Conservation (phyloP, 2,329 filamentous ascomycete species). For the Botrytis porri region DNA sequence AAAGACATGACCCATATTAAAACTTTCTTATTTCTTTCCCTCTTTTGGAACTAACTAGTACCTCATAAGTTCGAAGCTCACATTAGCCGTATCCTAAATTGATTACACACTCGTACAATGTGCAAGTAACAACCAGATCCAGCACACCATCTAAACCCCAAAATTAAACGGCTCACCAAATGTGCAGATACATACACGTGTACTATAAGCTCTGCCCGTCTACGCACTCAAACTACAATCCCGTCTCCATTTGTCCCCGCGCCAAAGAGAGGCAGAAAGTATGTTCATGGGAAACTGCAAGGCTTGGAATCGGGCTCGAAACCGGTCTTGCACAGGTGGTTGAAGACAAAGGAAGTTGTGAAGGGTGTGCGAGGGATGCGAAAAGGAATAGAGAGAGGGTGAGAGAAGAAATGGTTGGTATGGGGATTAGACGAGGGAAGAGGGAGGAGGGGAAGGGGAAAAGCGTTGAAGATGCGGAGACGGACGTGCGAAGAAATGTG, state of each 20-base stretch:
- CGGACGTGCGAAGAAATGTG: background rate
- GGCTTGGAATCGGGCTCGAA: background rate
- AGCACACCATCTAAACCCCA: background rate
- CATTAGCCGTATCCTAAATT: background rate
- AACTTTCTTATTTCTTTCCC: background rate
- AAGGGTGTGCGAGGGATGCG: accelerated
- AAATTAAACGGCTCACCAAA: background rate
- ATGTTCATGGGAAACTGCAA: background rate
- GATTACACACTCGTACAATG: background rate
- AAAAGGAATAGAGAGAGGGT: background rate
- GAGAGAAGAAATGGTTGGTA: background rate
- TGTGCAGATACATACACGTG: background rate
- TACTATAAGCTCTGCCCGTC: background rate
- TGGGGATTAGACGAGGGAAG: background rate
- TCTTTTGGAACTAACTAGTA: background rate
- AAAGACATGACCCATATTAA: background rate
- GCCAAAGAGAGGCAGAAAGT: background rate
- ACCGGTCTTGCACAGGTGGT: background rate
- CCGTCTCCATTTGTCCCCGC: background rate
- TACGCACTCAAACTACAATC: background rate
- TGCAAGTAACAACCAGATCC: background rate
- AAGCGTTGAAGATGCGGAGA: background rate
- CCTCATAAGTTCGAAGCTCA: background rate
- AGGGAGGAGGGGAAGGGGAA: background rate
- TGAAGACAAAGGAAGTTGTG: background rate